phyloP scores from a whole-genome alignment of 352 stramenopile species.

The Discostella stelligera region DNA sequence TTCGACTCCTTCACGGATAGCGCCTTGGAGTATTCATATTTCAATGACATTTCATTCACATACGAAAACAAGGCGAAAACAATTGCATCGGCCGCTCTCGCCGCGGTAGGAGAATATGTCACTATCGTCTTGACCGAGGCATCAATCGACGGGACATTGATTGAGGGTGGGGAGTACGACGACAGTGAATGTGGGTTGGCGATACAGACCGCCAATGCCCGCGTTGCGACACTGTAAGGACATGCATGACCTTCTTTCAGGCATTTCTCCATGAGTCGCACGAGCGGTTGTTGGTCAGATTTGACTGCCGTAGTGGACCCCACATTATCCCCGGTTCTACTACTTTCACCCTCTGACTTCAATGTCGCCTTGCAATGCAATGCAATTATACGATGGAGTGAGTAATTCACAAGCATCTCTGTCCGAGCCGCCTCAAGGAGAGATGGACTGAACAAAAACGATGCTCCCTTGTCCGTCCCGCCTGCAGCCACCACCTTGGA shows the following conservation, averaged over 20 bases:
- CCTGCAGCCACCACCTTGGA: conserved; percentile 54
- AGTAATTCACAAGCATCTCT: conserved; percentile 51
- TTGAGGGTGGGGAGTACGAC: conserved; percentile 10
- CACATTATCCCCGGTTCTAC: background rate
- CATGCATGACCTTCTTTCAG: conserved; percentile 19
- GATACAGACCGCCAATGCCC: conserved; percentile 58
- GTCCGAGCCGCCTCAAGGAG: conserved; percentile 50
- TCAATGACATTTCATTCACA: conserved; percentile 59
- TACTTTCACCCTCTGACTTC: conserved; percentile 30
- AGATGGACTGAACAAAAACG: conserved; percentile 63
- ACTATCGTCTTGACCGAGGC: conserved; percentile 56
- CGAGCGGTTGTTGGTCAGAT: conserved; percentile 17
- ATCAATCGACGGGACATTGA: conserved; percentile 38
- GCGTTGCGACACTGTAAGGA: conserved; percentile 38
- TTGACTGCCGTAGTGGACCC: no score
- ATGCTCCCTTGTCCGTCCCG: conserved; percentile 32
- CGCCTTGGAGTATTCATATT: conserved; percentile 27
- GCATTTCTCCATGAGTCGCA: conserved; percentile 41
- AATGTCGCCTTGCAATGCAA: conserved; percentile 56
- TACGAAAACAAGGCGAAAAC: conserved; percentile 53
- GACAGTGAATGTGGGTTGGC: conserved; percentile 42
- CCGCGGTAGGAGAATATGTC: conserved; percentile 41
- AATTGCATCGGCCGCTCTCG: conserved; percentile 45
- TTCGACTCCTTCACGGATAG: conserved; percentile 40
- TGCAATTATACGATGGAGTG: conserved; percentile 65